A percentile compares a stretch with the other conserved stretches of the same genome.
Evolutionary conservation across 345 rosid species (phyloP).

Genomic region (Heritiera littoralis): DNA sequence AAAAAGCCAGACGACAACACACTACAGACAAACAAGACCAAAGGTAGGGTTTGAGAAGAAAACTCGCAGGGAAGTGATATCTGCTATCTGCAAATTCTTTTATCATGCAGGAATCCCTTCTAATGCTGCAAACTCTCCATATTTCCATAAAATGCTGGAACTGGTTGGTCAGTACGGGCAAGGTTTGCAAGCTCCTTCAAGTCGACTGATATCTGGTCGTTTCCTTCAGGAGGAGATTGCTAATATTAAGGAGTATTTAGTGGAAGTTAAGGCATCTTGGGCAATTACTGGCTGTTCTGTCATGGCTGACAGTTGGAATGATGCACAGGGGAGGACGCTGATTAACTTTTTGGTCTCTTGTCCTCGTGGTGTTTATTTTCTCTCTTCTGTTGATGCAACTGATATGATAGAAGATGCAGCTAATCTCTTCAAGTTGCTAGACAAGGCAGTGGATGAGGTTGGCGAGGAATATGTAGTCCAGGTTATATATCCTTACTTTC

Average conservation of each 20-base stretch:
- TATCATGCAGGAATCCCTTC: constrained; percentile 58
- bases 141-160: constrained; percentile 61
- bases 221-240: constrained; percentile 56
- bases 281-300: constrained; percentile 52
- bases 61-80: constrained; percentile 50
- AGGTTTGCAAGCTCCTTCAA: constrained; percentile 48
- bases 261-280: constrained; percentile 53
- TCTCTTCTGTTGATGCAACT: constrained; percentile 67
- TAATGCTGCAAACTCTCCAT: constrained; percentile 53
- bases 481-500: constrained; percentile 33
- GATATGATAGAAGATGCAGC: constrained; percentile 54
- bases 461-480: constrained; percentile 77
- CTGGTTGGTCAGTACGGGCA: constrained; percentile 54
- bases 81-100: constrained; percentile 61
- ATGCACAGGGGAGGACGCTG: constrained; percentile 54
- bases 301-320: constrained; percentile 69
- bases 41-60: constrained; percentile 39
- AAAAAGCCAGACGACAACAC: constrained; percentile 41
- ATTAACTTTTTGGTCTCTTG: constrained; percentile 66
- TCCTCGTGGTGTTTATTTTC: constrained; percentile 60
- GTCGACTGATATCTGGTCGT: constrained; percentile 46
- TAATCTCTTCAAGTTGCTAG: constrained; percentile 54
- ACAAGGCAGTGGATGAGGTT: constrained; percentile 71
- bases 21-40: constrained; percentile 40
- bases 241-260: constrained; percentile 44